Evolutionary conservation across 2,329 filamentous ascomycete species (phyloP).

Genomic region (Monosporascus sp.): DNA sequence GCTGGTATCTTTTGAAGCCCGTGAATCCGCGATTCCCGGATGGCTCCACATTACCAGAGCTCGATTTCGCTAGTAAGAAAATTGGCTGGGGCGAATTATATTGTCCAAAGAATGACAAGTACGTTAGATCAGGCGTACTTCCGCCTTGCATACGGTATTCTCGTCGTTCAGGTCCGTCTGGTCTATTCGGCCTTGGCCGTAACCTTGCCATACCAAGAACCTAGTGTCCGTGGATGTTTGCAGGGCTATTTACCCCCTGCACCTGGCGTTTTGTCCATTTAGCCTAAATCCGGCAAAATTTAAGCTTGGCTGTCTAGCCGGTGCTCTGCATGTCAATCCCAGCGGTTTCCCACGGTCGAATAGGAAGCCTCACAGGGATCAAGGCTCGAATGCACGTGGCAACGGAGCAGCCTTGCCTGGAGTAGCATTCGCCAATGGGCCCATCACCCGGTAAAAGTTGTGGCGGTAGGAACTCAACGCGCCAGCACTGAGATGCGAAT

Average conservation of each 20-base stretch:
- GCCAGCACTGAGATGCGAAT: not conserved
- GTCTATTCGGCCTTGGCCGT: not conserved
- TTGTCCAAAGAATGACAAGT: too few species aligned
- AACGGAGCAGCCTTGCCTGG: not conserved
- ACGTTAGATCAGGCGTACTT: too few species aligned
- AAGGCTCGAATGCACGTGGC: not conserved
- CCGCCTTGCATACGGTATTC: too few species aligned
- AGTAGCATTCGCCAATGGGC: not conserved
- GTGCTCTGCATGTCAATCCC: conserved; percentile 9
- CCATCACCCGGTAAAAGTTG: too few species aligned
- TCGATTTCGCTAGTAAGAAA: too few species aligned
- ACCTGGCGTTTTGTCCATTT: conserved; percentile 4
- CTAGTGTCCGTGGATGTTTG: too few species aligned
- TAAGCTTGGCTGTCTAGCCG: not conserved
- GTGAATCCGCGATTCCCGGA: too few species aligned
- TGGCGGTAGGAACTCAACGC: too few species aligned
- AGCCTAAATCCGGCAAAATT: conserved; percentile 17
- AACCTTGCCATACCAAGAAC: not conserved
- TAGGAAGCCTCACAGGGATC: not conserved
- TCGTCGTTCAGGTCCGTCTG: not conserved
- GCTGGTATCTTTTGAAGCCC: too few species aligned
- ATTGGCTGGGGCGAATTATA: too few species aligned
- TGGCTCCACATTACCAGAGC: too few species aligned
- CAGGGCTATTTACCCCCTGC: not conserved
- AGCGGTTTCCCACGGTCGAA: not conserved